Conservation (phyloP, 805 yeast genomes). For the Komagataella kurtzmanii region DNA sequence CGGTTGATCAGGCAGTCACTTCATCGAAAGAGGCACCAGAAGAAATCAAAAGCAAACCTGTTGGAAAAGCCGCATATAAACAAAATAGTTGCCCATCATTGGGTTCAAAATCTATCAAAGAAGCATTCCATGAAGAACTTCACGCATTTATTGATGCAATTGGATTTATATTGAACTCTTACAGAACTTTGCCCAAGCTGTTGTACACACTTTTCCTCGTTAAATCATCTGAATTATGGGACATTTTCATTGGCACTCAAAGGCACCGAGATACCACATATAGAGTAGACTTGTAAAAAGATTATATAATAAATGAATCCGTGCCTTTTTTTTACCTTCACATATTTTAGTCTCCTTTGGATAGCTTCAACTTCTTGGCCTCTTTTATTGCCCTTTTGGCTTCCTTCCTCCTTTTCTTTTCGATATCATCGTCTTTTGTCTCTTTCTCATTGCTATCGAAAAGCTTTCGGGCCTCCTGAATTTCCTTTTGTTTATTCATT, state of each 20-base stretch:
- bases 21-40: neutral
- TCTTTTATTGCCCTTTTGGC: conserved; percentile 2
- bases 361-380: conserved; percentile 3
- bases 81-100: neutral
- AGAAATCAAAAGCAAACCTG: neutral
- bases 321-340: neutral
- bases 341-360: neutral
- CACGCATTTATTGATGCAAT: conserved; percentile 44
- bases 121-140: conserved; percentile 37
- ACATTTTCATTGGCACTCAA: conserved; percentile 49
- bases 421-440: conserved; percentile 7
- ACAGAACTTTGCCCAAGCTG: conserved; percentile 55
- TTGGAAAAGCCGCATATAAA: neutral
- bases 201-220: conserved; percentile 35
- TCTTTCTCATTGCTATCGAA: conserved; percentile 47
- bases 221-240: conserved; percentile 52
- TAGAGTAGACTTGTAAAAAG: conserved; percentile 6
- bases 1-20: neutral
- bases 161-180: conserved; percentile 50
- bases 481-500: conserved; percentile 42
- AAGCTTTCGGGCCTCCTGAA: conserved; percentile 52
- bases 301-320: neutral
- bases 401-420: neutral
- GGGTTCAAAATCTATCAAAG: conserved; percentile 9
- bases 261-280: neutral